These are phyloP conservation scores for Starmerella vaccinii DNA, from an alignment of 805 yeast genomes.

Conservation along the genomic window DNA sequence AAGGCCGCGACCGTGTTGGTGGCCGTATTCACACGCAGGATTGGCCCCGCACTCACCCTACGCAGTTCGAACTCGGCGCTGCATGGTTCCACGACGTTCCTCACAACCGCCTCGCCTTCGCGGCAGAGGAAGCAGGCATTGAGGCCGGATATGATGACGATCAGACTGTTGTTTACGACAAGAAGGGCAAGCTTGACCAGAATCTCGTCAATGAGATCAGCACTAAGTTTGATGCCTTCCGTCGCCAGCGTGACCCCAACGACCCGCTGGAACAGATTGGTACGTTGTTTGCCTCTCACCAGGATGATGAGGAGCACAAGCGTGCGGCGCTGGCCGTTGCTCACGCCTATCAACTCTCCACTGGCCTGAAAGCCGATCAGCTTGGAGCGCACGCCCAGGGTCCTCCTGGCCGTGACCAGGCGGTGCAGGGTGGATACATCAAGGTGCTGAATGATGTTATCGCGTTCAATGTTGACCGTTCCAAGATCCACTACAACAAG, in stretches of 20 bases:
- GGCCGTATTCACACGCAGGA: slow-evolving; percentile 26
- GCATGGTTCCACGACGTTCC: slow-evolving; percentile 27
- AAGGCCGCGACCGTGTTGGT: slow-evolving; percentile 30
- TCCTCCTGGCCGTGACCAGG: slow-evolving; percentile 24
- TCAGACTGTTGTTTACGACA: slow-evolving; percentile 16
- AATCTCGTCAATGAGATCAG: slow-evolving; percentile 9
- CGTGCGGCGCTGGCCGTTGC: slow-evolving; percentile 15
- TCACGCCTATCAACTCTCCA: slow-evolving; percentile 10
- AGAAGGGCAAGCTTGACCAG: slow-evolving; percentile 20
- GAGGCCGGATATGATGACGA: slow-evolving; percentile 22
- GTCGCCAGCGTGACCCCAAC: slow-evolving; percentile 10
- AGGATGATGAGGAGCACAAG: slow-evolving; percentile 11
- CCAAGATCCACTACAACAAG: slow-evolving; percentile 16
- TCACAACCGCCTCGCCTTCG: slow-evolving; percentile 20
- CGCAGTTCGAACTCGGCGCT: slow-evolving; percentile 24
- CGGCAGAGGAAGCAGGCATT: slow-evolving; percentile 20
- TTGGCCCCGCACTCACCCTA: slow-evolving; percentile 15
- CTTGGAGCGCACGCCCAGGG: slow-evolving; percentile 13
- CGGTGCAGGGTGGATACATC: slow-evolving; percentile 24
- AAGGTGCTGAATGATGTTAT: slow-evolving; percentile 15
- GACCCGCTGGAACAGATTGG: slow-evolving; percentile 17
- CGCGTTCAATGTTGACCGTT: slow-evolving; percentile 17
- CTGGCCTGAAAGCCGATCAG: slow-evolving; percentile 14
- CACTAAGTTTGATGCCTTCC: slow-evolving; percentile 18
- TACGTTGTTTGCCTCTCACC: slow-evolving; percentile 9